Conservation (phyloP, 1,139 yeast species). For the Spathaspora jeffriesii region DNA sequence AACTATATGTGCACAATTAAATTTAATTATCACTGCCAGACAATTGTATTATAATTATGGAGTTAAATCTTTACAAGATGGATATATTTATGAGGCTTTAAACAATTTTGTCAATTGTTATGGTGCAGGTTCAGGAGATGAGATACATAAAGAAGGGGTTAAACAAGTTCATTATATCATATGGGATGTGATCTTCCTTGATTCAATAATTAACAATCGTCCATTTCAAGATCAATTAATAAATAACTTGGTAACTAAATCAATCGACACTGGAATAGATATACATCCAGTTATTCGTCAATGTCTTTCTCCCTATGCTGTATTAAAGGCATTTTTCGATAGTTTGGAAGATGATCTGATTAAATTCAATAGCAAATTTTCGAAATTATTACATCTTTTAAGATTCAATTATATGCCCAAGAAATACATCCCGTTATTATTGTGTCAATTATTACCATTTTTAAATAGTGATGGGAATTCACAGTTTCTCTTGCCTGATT, state of each 20-base stretch:
- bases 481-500: constrained; percentile 40
- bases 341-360: constrained; percentile 23
- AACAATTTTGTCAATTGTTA: constrained; percentile 68
- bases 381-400: constrained; percentile 52
- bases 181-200: constrained; percentile 59
- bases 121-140: constrained; percentile 32
- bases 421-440: constrained; percentile 51
- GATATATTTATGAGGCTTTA: constrained; percentile 61
- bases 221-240: constrained; percentile 58
- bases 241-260: constrained; percentile 49
- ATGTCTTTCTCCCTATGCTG: constrained; percentile 73
- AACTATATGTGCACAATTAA: constrained; percentile 49
- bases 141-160: constrained; percentile 29
- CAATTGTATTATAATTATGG: constrained; percentile 47
- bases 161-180: constrained; percentile 38
- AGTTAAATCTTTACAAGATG: constrained; percentile 38
- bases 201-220: constrained; percentile 52
- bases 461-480: constrained; percentile 19
- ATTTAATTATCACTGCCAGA: constrained; percentile 53
- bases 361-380: constrained; percentile 19
- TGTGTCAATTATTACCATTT: constrained; percentile 52
- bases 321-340: constrained; percentile 51
- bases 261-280: constrained; percentile 32
- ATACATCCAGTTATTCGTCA: constrained; percentile 63
- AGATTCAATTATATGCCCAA: constrained; percentile 67